Evolutionary conservation across 1,139 yeast genomes (phyloP).

Genomic region (Candida labiduridarum): DNA sequence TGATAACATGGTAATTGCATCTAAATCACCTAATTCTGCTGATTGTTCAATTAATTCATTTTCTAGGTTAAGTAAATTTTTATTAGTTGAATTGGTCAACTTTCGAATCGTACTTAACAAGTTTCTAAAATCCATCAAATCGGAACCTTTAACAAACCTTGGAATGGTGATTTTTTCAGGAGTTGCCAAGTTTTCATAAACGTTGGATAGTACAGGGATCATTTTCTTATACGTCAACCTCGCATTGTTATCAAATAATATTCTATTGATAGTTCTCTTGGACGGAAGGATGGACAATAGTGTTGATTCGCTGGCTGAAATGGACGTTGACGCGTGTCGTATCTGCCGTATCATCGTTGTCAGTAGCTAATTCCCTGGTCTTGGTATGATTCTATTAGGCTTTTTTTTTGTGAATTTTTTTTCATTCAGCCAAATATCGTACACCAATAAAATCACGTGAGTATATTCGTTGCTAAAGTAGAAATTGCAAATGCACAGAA

Average conservation of each 20-base stretch:
- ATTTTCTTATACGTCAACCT: conserved; percentile 55
- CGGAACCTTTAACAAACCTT: conserved; percentile 48
- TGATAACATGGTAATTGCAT: conserved; percentile 75
- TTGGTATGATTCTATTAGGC: not conserved
- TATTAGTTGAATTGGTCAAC: conserved; percentile 60
- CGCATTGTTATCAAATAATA: conserved; percentile 68
- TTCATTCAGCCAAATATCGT: not conserved
- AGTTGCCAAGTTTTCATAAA: conserved; percentile 49
- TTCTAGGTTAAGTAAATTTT: conserved; percentile 60
- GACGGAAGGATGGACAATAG: conserved; percentile 58
- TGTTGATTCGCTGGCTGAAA: conserved; percentile 34
- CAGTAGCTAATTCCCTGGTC: not conserved
- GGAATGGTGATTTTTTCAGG: conserved; percentile 44
- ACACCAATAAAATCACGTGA: not conserved
- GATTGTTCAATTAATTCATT: conserved; percentile 74
- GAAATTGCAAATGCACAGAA: not conserved
- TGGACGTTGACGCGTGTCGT: not conserved
- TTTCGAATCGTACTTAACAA: conserved; percentile 65
- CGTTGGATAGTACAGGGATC: conserved; percentile 50
- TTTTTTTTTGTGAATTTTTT: not conserved
- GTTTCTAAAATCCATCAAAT: conserved; percentile 68
- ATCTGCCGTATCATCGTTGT: not conserved
- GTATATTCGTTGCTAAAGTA: not conserved
- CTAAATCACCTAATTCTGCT: conserved; percentile 80
- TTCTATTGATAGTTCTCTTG: conserved; percentile 55